Evolutionary conservation across 208 protist species (phyloP).

Genomic region (Wallacemonas sp.): DNA sequence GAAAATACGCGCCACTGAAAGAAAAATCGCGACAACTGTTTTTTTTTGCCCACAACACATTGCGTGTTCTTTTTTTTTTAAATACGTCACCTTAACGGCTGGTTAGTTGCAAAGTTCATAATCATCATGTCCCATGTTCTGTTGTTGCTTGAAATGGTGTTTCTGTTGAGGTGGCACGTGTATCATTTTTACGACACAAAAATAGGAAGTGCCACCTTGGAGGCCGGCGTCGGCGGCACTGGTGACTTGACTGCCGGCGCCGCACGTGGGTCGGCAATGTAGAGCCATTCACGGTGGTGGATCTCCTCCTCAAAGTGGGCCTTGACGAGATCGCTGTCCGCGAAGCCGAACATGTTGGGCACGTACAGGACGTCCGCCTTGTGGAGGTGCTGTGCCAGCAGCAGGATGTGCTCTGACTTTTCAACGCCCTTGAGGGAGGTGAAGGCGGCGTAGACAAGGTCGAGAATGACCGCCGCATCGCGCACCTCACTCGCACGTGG

Average conservation of each 20-base stretch:
- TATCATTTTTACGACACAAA: too few relatives aligned
- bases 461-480: slow-evolving; percentile 14
- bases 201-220: slow-evolving; percentile 62
- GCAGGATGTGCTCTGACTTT: slow-evolving; percentile 68
- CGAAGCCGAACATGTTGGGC: slow-evolving; percentile 75
- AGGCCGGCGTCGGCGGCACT: slow-evolving; percentile 42
- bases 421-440: slow-evolving; percentile 44
- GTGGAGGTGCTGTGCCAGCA: slow-evolving; percentile 51
- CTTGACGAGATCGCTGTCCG: slow-evolving; percentile 81
- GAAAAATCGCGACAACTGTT: too few relatives aligned
- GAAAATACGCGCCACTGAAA: too few relatives aligned
- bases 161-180: too few relatives aligned
- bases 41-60: too few relatives aligned
- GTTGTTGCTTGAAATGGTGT: too few relatives aligned
- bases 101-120: too few relatives aligned
- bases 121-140: too few relatives aligned
- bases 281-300: slow-evolving; percentile 61
- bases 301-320: slow-evolving; percentile 74
- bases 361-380: slow-evolving; percentile 60
- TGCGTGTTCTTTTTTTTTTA: too few relatives aligned
- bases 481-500: slow-evolving; percentile 9
- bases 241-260: slow-evolving; percentile 13
- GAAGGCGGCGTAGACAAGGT: slow-evolving; percentile 75
- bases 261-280: slow-evolving; percentile 35
- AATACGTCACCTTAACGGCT: too few relatives aligned